Conservation (phyloP, 1,284 basidiomycete species). For the Vanrija pseudolonga region DNA sequence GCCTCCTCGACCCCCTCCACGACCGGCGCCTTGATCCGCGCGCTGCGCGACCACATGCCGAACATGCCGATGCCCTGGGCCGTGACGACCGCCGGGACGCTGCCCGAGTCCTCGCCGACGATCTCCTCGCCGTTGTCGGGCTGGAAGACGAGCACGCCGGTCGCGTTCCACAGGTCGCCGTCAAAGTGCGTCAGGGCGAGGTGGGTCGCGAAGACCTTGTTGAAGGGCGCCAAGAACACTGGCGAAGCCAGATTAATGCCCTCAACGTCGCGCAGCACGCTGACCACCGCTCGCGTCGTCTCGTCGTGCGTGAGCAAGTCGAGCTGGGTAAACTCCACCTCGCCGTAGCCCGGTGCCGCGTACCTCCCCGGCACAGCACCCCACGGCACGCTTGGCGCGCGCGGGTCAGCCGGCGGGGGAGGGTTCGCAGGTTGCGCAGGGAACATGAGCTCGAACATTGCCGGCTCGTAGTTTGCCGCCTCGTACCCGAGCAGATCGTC, state of each 20-base stretch:
- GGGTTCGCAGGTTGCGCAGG: background rate
- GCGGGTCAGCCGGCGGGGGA: background rate
- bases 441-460: background rate
- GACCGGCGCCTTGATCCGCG: background rate
- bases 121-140: background rate
- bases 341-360: constrained; percentile 12
- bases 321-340: constrained; percentile 4
- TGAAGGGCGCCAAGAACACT: constrained; percentile 9
- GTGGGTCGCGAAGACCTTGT: constrained; percentile 19
- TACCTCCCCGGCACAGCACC: constrained; percentile 5
- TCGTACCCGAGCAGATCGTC: constrained; percentile 21
- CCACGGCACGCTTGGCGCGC: background rate
- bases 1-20: background rate
- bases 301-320: background rate
- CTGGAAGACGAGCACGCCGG: background rate
- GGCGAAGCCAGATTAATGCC: background rate
- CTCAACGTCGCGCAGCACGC: background rate
- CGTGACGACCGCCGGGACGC: constrained; percentile 1
- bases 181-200: constrained; percentile 26
- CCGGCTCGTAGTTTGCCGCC: constrained; percentile 11
- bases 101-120: background rate
- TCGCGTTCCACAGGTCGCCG: constrained; percentile 5
- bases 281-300: background rate
- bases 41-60: background rate
- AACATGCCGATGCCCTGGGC: constrained; percentile 13